Evolutionary conservation across 331 rosid genomes (phyloP).

Genomic region (Quercus tomentella): DNA sequence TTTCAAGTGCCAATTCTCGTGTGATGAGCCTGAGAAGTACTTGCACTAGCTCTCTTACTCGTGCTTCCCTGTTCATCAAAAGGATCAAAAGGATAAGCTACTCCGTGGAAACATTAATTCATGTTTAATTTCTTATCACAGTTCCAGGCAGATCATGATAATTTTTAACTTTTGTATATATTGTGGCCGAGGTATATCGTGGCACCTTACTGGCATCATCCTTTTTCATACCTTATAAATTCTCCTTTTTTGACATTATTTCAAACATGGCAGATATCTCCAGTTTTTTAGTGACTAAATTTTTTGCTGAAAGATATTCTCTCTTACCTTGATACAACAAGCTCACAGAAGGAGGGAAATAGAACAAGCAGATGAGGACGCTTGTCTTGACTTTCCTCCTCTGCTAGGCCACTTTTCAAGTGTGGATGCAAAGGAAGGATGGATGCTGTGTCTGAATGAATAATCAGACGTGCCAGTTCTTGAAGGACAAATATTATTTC

Average conservation of each 20-base stretch:
- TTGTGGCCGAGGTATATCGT: neutral
- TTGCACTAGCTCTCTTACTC: slow-evolving; percentile 66
- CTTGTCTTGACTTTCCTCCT: slow-evolving; percentile 33
- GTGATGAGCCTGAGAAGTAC: slow-evolving; percentile 57
- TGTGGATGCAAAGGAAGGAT: slow-evolving; percentile 56
- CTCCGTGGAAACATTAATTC: neutral
- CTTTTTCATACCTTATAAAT: neutral
- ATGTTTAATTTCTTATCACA: neutral
- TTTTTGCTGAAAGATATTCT: neutral
- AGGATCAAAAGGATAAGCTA: neutral
- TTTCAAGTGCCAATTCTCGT: slow-evolving; percentile 62
- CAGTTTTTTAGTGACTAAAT: no score
- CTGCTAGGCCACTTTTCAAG: slow-evolving; percentile 49
- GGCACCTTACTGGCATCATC: neutral
- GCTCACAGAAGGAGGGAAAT: slow-evolving; percentile 82
- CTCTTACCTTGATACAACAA: slow-evolving; percentile 77
- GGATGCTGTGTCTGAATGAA: slow-evolving; percentile 67
- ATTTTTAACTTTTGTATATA: neutral
- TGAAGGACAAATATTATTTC: slow-evolving; percentile 71
- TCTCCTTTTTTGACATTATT: neutral
- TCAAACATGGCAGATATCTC: neutral
- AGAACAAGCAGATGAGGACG: slow-evolving; percentile 75
- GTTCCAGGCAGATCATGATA: neutral
- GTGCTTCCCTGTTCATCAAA: slow-evolving; percentile 59
- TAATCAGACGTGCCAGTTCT: slow-evolving; percentile 59